These are phyloP conservation scores for Psilocybe azurescens DNA, from an alignment of 768 basidiomycete genomes.

Conservation along the genomic window DNA sequence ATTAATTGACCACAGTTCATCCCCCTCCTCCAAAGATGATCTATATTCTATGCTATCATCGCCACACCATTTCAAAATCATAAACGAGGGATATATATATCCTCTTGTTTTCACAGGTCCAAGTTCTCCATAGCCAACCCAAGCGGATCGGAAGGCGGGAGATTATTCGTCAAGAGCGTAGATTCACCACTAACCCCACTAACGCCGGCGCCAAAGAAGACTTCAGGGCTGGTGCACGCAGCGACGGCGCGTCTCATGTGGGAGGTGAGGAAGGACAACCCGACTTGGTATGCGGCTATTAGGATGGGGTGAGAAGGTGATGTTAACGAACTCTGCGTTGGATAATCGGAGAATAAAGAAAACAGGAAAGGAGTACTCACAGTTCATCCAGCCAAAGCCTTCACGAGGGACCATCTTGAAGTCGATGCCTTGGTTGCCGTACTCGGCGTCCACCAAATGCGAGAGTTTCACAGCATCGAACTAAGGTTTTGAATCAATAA, in stretches of 20 bases:
- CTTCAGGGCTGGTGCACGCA: conserved; percentile 91
- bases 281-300: conserved; percentile 93
- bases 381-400: conserved; percentile 99
- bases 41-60: too few relatives aligned
- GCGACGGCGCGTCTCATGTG: conserved; percentile 97
- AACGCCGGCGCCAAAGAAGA: conserved; percentile 73
- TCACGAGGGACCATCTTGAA: conserved; percentile 98
- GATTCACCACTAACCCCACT: conserved; percentile 38
- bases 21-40: too few relatives aligned
- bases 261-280: conserved; percentile 90
- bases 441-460: conserved; percentile 96
- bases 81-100: neutral
- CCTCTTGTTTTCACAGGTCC: conserved; percentile 28
- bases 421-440: conserved; percentile 95
- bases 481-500: conserved; percentile 37
- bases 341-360: neutral
- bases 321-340: neutral
- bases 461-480: conserved; percentile 97
- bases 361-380: conserved; percentile 49
- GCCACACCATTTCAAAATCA: neutral
- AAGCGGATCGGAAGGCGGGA: conserved; percentile 57
- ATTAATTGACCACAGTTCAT: too few relatives aligned
- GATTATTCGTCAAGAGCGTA: conserved; percentile 39
- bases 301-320: neutral
- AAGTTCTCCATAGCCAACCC: conserved; percentile 69